Evolutionary conservation across 257 asterid genomes (phyloP).

Genomic region (Jasminum sambac): DNA sequence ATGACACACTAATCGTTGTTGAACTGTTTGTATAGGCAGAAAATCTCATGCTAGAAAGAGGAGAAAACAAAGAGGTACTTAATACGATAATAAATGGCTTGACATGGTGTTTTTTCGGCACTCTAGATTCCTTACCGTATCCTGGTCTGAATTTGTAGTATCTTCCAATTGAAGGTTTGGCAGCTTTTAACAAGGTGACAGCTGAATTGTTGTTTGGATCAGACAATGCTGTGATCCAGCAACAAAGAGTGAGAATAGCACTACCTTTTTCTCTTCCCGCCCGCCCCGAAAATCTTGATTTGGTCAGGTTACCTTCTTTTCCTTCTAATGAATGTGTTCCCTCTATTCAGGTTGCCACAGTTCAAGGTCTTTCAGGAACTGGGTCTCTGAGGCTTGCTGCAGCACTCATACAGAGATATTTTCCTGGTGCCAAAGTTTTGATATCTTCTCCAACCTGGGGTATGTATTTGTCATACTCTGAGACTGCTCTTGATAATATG

Average conservation of each 20-base stretch:
- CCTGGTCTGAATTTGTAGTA: conserved; percentile 50
- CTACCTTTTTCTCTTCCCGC: conserved; percentile 20
- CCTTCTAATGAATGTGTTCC: conserved; percentile 12
- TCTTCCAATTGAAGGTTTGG: conserved; percentile 98
- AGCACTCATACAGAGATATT: conserved; percentile 81
- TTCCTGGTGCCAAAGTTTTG: conserved; percentile 80
- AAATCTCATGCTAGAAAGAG: conserved; percentile 81
- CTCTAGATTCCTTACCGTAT: conserved; percentile 31
- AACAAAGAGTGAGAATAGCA: conserved; percentile 56
- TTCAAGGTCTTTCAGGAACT: conserved; percentile 99
- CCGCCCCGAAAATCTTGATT: conserved; percentile 15
- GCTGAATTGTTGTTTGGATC: conserved; percentile 90
- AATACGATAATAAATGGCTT: conserved; percentile 6
- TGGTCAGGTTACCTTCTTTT: conserved; percentile 4
- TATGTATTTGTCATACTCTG: conserved; percentile 29
- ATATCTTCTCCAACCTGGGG: conserved; percentile 99
- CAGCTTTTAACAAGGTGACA: conserved; percentile 91
- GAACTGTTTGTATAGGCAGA: conserved; percentile 58
- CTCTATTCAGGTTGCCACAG: conserved; percentile 75
- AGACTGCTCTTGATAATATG: conserved; percentile 20
- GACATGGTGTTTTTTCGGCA: conserved; percentile 17
- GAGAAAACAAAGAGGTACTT: conserved; percentile 92
- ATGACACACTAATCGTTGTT: neutral
- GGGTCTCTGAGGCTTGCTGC: conserved; percentile 98
- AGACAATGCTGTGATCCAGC: conserved; percentile 64